These are phyloP conservation scores for Niebla homalea DNA, from an alignment of 495 filamentous ascomycete genomes.

Conservation along the genomic window DNA sequence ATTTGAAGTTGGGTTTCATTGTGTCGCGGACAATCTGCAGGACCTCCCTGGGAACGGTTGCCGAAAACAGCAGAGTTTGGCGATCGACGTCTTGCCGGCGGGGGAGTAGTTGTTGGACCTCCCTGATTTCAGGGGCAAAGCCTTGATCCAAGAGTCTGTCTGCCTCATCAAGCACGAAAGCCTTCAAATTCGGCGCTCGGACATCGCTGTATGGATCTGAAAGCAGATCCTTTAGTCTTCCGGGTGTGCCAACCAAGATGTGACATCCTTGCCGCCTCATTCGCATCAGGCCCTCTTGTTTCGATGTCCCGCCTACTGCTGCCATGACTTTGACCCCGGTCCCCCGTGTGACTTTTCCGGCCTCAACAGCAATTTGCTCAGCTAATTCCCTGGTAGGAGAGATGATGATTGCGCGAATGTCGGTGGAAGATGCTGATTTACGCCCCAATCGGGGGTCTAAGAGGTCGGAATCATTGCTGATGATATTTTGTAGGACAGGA, in stretches of 20 bases:
- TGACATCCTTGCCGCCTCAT: conserved; percentile 71
- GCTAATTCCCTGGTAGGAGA: conserved; percentile 93
- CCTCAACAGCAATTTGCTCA: conserved; percentile 84
- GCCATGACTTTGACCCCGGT: conserved; percentile 68
- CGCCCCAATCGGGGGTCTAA: conserved; percentile 10
- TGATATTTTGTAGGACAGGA: conserved; percentile 59
- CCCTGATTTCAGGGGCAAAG: conserved; percentile 62
- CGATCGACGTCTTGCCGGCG: conserved; percentile 44
- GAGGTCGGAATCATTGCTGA: conserved; percentile 40
- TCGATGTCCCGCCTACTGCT: conserved; percentile 81
- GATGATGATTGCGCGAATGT: conserved; percentile 81
- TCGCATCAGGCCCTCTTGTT: conserved; percentile 42
- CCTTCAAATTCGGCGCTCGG: conserved; percentile 55
- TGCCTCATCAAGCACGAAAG: conserved; percentile 88
- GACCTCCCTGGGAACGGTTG: conserved; percentile 76
- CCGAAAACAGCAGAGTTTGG: conserved; percentile 89
- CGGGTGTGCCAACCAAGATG: conserved; percentile 80
- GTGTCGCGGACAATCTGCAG: conserved; percentile 58
- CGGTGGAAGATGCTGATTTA: conserved; percentile 31
- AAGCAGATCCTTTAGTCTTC: conserved; percentile 74
- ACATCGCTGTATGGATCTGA: conserved; percentile 52
- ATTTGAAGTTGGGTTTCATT: conserved; percentile 63
- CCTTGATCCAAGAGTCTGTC: conserved; percentile 86
- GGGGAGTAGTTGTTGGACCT: conserved; percentile 58
- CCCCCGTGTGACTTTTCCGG: conserved; percentile 47